Base-by-base conservation (phyloP, 1,284 basidiomycete species). In the Caloboletus firmus region DNA sequence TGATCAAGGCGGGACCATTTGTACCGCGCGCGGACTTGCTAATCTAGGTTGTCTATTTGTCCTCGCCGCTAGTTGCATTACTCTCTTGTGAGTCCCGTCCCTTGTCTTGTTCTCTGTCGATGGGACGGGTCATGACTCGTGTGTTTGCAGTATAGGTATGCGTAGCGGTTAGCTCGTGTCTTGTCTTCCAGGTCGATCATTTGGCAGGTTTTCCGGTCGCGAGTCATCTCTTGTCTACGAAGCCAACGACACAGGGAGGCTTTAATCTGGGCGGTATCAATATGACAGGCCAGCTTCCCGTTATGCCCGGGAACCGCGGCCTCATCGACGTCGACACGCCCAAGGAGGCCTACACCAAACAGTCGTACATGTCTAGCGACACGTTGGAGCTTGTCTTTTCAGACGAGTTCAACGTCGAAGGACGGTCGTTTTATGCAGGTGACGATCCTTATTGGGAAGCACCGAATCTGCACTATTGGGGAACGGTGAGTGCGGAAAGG, bases 261-360 rank as follows among this genome's bases (percentile, higher is more conserved):
- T 79, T 76, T 65, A 80, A 81, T 54, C 62, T 83, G 12, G 80
- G 80, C 8, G 81, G 81, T 6, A 79, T 75, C 62, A 82, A 82
- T 46, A 69, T 72, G 2, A 75, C 75, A 0, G 78, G 79, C 13
- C 76, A 93, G 76, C 76, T 92, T 22, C 82, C 89, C 18, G 72
- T 71, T 24, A 83, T 94, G 43, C 54, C 69, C 4, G 84, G 87
- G 3, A 83, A 83, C 63, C 85, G 83, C 63, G 84, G 82, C 4
- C 74, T 93, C 51, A 86, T 95, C 59, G 93, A 95, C 70, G 52
- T 75, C 7, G 84, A 91, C 53, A 95, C 93, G 0, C 91, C 91
- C 2, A 54, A 75, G 20, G 76, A 78, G 3, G 82, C 74, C 1
- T 82, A 82, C 62, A 84, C 82, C 1, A 85, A 84, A 50, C 66